These are phyloP conservation scores for Rubia balearica DNA, from an alignment of 305 asterid genomes.

Conservation along the genomic window DNA sequence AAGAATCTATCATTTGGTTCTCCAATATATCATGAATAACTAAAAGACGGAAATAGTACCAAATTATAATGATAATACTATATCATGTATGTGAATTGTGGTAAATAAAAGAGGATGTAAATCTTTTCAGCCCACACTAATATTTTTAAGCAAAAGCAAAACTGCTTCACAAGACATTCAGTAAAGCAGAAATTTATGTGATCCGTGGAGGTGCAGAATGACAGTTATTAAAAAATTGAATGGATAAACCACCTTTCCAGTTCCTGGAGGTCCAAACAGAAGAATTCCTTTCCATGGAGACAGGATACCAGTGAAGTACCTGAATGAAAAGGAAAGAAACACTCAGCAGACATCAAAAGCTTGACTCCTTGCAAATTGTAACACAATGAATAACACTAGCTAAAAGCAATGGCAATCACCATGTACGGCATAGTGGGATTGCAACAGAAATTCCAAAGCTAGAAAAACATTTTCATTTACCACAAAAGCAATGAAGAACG, in stretches of 20 bases:
- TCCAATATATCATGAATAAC: neutral
- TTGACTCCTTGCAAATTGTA: neutral
- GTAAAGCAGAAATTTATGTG: neutral
- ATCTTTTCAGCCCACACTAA: neutral
- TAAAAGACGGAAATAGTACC: neutral
- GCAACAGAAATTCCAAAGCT: neutral
- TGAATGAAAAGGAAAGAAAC: conserved; percentile 22
- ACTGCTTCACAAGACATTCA: neutral
- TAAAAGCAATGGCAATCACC: neutral
- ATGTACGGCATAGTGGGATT: neutral
- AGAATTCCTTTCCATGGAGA: conserved; percentile 99
- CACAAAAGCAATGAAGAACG: conserved; percentile 15
- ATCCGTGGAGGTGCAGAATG: neutral
- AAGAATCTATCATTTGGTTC: neutral
- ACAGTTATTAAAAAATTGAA: neutral
- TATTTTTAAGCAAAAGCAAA: neutral
- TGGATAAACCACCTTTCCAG: conserved; percentile 68
- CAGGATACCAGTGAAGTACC: conserved; percentile 94
- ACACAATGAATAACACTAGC: neutral
- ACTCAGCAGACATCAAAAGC: conserved; percentile 11
- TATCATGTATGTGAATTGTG: neutral
- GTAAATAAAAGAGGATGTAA: neutral
- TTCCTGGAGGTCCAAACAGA: conserved; percentile 98
- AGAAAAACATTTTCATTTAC: neutral
- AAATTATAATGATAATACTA: neutral